Evolutionary conservation across 495 filamentous ascomycete species (phyloP).

Genomic region (Trypethelium eluteriae): DNA sequence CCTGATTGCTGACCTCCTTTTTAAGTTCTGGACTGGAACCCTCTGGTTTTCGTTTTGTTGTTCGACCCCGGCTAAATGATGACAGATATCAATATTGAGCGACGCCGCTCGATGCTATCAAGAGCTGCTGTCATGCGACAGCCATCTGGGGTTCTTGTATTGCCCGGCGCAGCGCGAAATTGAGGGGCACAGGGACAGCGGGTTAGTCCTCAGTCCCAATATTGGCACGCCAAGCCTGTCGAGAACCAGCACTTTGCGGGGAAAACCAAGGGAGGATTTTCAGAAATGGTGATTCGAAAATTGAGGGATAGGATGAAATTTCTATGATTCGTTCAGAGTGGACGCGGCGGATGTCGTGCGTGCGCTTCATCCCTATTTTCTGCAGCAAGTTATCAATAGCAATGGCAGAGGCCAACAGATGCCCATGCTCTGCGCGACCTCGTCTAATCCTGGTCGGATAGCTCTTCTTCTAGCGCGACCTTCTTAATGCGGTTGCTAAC

Average conservation of each 20-base stretch:
- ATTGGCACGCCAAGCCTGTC: background rate
- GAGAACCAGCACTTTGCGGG: background rate
- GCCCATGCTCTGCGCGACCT: background rate
- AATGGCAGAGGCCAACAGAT: constrained; percentile 1
- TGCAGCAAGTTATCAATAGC: constrained; percentile 1
- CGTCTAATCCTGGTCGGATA: background rate
- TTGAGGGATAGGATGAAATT: background rate
- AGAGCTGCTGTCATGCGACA: background rate
- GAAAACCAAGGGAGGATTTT: background rate
- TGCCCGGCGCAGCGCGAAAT: background rate
- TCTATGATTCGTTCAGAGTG: background rate
- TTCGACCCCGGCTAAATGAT: background rate
- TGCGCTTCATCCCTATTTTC: constrained; percentile 4
- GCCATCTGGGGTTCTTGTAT: background rate
- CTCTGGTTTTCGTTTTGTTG: too few relatives aligned
- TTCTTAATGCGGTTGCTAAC: background rate
- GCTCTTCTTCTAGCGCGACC: background rate
- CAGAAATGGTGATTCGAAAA: background rate
- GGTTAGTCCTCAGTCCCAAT: background rate
- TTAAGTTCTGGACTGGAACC: too few relatives aligned
- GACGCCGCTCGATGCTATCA: background rate
- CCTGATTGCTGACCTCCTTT: background rate
- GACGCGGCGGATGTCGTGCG: background rate
- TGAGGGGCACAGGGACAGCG: background rate
- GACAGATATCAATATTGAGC: background rate